Conservation (phyloP, 176 grass and related monocot genomes). For the Cenchrus fungigraminus region DNA sequence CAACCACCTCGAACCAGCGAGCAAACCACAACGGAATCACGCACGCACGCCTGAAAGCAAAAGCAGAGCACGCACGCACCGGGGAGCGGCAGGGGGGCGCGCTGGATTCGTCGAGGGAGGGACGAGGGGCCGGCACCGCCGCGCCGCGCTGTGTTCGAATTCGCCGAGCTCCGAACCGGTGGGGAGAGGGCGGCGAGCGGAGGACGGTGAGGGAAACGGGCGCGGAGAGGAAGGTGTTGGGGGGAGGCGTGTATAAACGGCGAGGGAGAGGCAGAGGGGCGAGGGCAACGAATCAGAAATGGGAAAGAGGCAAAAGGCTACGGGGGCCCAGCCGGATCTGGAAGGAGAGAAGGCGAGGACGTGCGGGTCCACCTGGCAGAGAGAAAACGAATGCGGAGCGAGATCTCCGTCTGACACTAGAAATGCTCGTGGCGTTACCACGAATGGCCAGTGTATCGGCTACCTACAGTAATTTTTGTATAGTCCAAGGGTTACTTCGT, state of each 20-base stretch:
- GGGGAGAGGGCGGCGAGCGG: background rate
- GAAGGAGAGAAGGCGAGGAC: background rate
- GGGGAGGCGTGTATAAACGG: background rate
- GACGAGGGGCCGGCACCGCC: background rate
- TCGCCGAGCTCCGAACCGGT: background rate
- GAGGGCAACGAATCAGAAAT: background rate
- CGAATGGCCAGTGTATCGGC: too few relatives aligned
- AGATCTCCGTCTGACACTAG: too few relatives aligned
- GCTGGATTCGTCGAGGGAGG: background rate
- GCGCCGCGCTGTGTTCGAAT: background rate
- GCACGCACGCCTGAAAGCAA: background rate
- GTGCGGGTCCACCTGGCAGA: background rate
- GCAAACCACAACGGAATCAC: background rate
- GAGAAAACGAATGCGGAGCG: background rate
- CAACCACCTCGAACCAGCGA: background rate
- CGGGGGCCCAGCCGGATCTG: background rate
- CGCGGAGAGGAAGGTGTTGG: background rate
- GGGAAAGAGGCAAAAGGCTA: background rate
- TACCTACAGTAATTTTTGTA: too few relatives aligned
- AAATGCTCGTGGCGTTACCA: too few relatives aligned
- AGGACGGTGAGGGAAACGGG: background rate
- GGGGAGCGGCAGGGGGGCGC: background rate
- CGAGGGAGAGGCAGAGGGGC: background rate
- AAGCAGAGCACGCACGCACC: constrained; percentile 11
- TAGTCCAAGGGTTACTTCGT: too few relatives aligned